Evolutionary conservation across 2,329 filamentous ascomycete genomes (phyloP).

Genomic region (Neonectria neomacrospora): DNA sequence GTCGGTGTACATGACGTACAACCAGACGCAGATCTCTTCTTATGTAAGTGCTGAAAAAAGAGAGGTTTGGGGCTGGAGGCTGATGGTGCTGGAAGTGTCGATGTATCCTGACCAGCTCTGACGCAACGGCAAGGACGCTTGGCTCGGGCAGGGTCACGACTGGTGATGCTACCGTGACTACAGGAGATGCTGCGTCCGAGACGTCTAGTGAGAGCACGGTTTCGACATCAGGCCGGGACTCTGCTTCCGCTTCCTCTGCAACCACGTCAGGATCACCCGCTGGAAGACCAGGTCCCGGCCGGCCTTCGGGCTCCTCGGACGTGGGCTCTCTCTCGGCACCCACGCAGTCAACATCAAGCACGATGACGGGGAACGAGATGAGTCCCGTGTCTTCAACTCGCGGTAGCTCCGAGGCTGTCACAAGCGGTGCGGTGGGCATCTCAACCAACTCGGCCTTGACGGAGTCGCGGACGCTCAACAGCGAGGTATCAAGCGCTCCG

Average conservation of each 20-base stretch:
- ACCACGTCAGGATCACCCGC: background rate
- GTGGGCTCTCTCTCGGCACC: background rate
- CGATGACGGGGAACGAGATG: background rate
- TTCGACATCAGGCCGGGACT: background rate
- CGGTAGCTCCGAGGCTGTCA: background rate
- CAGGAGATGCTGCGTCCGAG: background rate
- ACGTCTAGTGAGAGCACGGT: background rate
- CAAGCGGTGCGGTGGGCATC: background rate
- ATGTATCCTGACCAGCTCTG: constrained; percentile 19
- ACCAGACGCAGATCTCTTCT: constrained; percentile 45
- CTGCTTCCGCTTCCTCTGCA: background rate
- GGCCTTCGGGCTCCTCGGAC: background rate
- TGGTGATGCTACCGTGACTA: background rate
- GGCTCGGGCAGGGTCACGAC: background rate
- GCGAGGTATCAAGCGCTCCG: background rate
- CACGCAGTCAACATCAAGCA: background rate
- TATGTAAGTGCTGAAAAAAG: constrained; percentile 41
- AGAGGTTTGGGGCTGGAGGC: background rate
- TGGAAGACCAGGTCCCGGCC: background rate
- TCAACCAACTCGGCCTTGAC: background rate
- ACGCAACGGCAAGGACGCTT: background rate
- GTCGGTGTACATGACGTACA: constrained; percentile 44
- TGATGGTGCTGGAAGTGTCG: constrained; percentile 7
- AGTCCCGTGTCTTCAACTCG: background rate
- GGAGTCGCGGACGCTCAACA: background rate